These are phyloP conservation scores for Apiospora sp. DNA, from an alignment of 2,329 filamentous ascomycete genomes.

Conservation along the genomic window DNA sequence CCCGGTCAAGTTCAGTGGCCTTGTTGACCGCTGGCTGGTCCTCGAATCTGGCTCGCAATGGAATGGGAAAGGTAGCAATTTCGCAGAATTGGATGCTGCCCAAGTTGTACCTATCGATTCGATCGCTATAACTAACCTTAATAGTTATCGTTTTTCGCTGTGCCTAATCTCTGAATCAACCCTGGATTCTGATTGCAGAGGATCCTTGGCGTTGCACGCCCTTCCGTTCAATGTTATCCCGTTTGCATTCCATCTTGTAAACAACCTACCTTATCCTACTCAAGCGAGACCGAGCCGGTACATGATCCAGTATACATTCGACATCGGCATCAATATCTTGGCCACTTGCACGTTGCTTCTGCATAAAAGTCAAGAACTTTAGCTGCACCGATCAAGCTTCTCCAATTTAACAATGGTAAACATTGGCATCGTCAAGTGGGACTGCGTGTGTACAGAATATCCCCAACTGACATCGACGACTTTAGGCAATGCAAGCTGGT, in stretches of 20 bases:
- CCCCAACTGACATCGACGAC: slow-evolving; percentile 36
- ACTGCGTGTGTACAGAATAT: neutral
- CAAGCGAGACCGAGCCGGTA: neutral
- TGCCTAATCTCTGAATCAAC: neutral
- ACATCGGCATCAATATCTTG: neutral
- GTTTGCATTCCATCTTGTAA: neutral
- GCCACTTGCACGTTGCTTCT: neutral
- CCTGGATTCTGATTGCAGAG: neutral
- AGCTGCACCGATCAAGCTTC: neutral
- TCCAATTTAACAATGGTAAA: slow-evolving; percentile 20
- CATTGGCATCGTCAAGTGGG: slow-evolving; percentile 17
- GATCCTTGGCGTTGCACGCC: neutral
- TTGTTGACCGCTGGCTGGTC: neutral
- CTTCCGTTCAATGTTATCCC: neutral
- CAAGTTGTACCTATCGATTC: neutral
- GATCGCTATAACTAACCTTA: neutral
- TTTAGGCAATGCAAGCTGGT: slow-evolving; percentile 60
- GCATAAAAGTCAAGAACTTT: slow-evolving; percentile 12
- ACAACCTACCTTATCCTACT: neutral
- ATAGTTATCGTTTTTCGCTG: neutral
- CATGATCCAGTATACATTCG: neutral
- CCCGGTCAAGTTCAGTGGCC: neutral
- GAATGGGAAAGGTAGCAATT: neutral
- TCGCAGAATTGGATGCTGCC: neutral
- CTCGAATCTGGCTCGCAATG: neutral